Percentiles rank a stretch among this genome's conserved stretches.
These are phyloP conservation scores for Candolleomyces aberdarensis DNA, from an alignment of 768 basidiomycete genomes.

Conservation along the genomic window DNA sequence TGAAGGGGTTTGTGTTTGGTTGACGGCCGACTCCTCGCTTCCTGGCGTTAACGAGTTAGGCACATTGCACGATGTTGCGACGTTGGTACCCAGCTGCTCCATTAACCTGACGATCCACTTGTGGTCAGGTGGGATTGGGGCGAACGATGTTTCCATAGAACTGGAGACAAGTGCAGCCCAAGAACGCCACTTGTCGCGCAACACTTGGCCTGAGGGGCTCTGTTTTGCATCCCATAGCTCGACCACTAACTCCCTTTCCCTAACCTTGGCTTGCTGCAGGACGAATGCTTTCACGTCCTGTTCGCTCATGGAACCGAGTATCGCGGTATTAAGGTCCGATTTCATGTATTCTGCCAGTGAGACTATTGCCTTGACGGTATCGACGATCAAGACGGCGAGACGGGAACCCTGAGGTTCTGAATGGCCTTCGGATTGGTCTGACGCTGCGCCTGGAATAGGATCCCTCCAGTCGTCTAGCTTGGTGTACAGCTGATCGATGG, in stretches of 20 bases:
- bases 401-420: constrained; percentile 9
- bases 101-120: constrained; percentile 50
- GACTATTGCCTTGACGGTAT: constrained; percentile 46
- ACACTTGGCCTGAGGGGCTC: background rate
- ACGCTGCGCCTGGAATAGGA: background rate
- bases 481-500: constrained; percentile 42
- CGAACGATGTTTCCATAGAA: background rate
- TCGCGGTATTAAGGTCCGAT: constrained; percentile 61
- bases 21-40: background rate
- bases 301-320: constrained; percentile 67
- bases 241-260: constrained; percentile 54
- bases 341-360: constrained; percentile 62
- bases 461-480: constrained; percentile 10
- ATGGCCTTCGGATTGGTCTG: background rate
- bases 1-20: background rate
- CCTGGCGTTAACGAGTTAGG: constrained; percentile 14
- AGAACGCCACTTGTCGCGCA: constrained; percentile 30
- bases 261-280: constrained; percentile 46
- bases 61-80: constrained; percentile 38
- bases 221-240: constrained; percentile 42
- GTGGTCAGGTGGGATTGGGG: constrained; percentile 12
- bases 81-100: constrained; percentile 37
- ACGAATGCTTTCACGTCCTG: constrained; percentile 49
- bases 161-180: constrained; percentile 25
- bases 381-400: constrained; percentile 47